phyloP scores from a whole-genome alignment of 176 grass and related monocot species.

The Oryza meridionalis region DNA sequence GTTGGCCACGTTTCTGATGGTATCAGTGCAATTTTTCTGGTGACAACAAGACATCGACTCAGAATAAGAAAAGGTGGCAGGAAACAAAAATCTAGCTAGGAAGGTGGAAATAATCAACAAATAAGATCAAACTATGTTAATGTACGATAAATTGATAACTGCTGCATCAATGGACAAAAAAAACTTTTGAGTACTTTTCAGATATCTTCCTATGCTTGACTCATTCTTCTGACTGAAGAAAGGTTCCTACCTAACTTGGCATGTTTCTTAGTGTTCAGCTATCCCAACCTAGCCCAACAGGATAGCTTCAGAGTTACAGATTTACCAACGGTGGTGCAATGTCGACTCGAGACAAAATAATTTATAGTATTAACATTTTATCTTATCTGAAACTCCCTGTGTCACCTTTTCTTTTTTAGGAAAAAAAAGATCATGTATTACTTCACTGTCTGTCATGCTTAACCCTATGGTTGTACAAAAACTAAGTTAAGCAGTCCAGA shows the following conservation, averaged over 20 bases:
- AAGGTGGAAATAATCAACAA: conserved; percentile 22
- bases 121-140: not conserved
- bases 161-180: conserved; percentile 8
- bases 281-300: not conserved
- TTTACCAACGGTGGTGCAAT: not conserved
- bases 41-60: conserved; percentile 29
- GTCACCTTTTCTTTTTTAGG: not conserved
- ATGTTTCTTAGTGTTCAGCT: conserved; percentile 5
- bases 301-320: not conserved
- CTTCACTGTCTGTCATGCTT: conserved; percentile 9
- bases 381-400: not conserved
- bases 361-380: conserved; percentile 18
- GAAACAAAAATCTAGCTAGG: conserved; percentile 6
- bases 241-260: not conserved
- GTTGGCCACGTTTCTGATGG: conserved; percentile 83
- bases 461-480: not conserved
- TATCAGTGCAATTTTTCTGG: conserved; percentile 81
- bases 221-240: not conserved
- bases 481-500: not conserved
- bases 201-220: not conserved
- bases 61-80: conserved; percentile 17
- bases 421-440: not conserved
- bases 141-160: not conserved
- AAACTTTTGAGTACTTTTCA: not conserved
- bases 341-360: not conserved